Base-by-base conservation (phyloP, 164 flowering plant species). In the Vitis cinerea region DNA sequence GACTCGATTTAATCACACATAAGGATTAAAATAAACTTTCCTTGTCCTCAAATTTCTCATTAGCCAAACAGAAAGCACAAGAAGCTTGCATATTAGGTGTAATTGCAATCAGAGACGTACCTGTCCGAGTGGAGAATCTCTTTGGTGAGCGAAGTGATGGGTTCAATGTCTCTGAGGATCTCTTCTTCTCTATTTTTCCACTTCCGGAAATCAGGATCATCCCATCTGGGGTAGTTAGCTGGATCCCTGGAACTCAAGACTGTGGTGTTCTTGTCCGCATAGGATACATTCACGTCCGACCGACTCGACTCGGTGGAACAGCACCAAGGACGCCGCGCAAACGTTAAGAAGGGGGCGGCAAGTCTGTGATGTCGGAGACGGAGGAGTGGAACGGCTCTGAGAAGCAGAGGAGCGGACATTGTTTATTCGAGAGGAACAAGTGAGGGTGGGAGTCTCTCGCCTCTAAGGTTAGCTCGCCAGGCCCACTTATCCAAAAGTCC, bases 61-160 rank as follows among this genome's bases (percentile, higher is more conserved):
- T 37, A 37, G 44, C 44, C 7, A 37, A 37, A 37, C 44, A 6
- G 44, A 23, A 23, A 37, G 44, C 7, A 37, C 27, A 31, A 31
- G 44, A 37, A 37, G 44, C 44, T 37, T 6, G 44, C 44, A 37
- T 37, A 37, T 37, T 37, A 6, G 44, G 44, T 37, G 44, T 37
- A 3, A 37, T 37, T 37, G 44, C 44, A 37, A 37, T 37, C 6
- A 61, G 64, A 30, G 47, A 30, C 47, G 48, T 11, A 92, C 98
- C 91, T 89, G 8, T 80, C 71, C 6, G 98, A 85, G 77, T 90
- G 96, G n/a, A 93, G 87, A 74, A 93, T 90, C 9, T 88, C 86
- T 71, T 93, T 90, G 67, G 85, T 59, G 37, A 85, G 87, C 51
- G 23, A 63, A 71, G 71, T 62, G 64, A 85, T 81, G 11, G 93